phyloP scores from a whole-genome alignment of 176 grass and related monocot genomes.

The Carex parvula region DNA sequence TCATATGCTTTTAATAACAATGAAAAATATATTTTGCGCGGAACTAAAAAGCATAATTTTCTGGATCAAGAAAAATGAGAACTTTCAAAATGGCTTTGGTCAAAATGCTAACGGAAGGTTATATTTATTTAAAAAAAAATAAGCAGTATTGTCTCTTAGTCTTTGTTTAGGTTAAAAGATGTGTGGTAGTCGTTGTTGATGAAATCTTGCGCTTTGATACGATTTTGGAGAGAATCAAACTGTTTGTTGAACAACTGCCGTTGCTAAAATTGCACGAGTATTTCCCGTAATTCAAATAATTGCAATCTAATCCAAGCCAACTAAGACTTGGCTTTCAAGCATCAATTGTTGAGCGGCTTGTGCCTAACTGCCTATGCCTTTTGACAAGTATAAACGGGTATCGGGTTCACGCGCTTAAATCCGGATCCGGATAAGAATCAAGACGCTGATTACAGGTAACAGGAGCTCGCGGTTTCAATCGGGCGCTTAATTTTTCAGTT shows the following conservation, averaged over 20 bases:
- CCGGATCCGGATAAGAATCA: neutral
- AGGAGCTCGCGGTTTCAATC: neutral
- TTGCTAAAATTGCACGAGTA: neutral
- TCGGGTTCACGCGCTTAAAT: neutral
- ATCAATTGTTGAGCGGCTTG: neutral
- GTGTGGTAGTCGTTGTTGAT: neutral
- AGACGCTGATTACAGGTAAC: neutral
- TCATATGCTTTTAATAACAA: too few relatives aligned
- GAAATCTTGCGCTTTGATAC: neutral
- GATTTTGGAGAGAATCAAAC: neutral
- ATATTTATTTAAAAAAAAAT: neutral
- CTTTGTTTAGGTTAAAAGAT: neutral
- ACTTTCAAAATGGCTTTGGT: too few relatives aligned
- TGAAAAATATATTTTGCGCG: too few relatives aligned
- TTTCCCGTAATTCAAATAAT: neutral
- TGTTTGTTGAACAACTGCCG: neutral
- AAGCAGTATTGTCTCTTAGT: neutral
- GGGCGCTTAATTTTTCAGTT: neutral
- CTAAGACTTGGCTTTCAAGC: neutral
- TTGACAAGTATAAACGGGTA: conserved; percentile 1
- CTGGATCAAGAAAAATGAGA: too few relatives aligned
- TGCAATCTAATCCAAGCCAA: neutral
- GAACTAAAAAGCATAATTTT: too few relatives aligned
- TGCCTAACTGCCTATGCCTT: neutral
- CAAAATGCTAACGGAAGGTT: too few relatives aligned